Evolutionary conservation across 352 stramenopile genomes (phyloP).

Genomic region (Peronospora tabacina): DNA sequence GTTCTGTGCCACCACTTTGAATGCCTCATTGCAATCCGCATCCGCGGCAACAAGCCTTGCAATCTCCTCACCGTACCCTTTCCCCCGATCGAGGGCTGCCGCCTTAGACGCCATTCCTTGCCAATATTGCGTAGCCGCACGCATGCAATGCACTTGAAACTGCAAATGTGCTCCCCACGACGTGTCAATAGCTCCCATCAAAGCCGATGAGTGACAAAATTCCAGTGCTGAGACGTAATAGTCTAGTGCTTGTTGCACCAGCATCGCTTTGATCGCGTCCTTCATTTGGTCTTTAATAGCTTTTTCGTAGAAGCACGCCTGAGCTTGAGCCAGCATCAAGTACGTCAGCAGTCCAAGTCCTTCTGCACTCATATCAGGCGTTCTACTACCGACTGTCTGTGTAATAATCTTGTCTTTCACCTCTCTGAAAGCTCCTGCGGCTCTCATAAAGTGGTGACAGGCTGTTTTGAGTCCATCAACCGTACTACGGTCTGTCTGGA

Average conservation of each 20-base stretch:
- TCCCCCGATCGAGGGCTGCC: constrained; percentile 37
- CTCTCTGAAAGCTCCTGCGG: constrained; percentile 59
- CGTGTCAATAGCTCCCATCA: constrained; percentile 47
- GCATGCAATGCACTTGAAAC: constrained; percentile 69
- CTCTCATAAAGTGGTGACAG: constrained; percentile 80
- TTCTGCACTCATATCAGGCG: constrained; percentile 56
- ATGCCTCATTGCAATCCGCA: constrained; percentile 43
- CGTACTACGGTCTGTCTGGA: constrained; percentile 67
- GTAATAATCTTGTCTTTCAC: constrained; percentile 50
- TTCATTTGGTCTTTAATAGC: constrained; percentile 85
- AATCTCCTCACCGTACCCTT: constrained; percentile 76
- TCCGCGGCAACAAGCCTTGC: constrained; percentile 47
- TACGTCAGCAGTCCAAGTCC: constrained; percentile 58
- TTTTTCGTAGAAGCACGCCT: constrained; percentile 91
- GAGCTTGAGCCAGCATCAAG: constrained; percentile 79
- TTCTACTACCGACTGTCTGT: constrained; percentile 34
- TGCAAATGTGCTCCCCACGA: constrained; percentile 58
- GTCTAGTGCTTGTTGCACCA: constrained; percentile 69
- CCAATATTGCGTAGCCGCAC: constrained; percentile 69
- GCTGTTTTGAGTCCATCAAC: constrained; percentile 74
- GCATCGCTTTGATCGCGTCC: constrained; percentile 72
- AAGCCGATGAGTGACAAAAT: constrained; percentile 42
- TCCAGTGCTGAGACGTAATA: constrained; percentile 55
- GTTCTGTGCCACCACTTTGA: constrained; percentile 53
- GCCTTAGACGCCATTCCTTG: constrained; percentile 62